phyloP scores from a whole-genome alignment of 2,329 filamentous ascomycete species.

The Pyricularia pennisetigena region DNA sequence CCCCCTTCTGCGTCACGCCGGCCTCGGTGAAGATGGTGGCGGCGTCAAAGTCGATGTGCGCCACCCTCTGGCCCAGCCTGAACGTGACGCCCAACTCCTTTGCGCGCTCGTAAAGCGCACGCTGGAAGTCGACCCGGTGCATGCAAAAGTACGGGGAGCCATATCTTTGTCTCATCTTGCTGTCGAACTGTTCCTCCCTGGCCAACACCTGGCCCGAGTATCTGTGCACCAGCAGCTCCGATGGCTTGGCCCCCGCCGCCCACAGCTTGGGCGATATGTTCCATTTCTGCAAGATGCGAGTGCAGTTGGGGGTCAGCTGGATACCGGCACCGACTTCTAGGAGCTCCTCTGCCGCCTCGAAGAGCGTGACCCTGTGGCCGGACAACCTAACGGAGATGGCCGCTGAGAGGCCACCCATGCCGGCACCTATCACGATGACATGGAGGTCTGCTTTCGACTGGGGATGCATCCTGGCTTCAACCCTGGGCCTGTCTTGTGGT shows the following conservation, averaged over 20 bases:
- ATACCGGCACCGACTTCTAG: conserved; percentile 30
- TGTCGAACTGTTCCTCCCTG: neutral
- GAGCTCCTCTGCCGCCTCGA: conserved; percentile 27
- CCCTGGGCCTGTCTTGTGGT: too few species aligned
- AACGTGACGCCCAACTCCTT: neutral
- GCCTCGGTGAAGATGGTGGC: neutral
- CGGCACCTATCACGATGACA: neutral
- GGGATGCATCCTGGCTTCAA: too few species aligned
- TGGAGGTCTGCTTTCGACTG: neutral
- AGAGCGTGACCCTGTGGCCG: conserved; percentile 1
- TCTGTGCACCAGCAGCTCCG: neutral
- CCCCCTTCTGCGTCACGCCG: conserved; percentile 16
- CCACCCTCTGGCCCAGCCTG: neutral
- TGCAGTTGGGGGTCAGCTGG: conserved; percentile 26
- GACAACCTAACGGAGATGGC: neutral
- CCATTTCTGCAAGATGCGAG: conserved; percentile 19
- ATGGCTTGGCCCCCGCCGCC: neutral
- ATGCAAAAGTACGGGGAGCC: neutral
- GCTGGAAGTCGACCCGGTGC: neutral
- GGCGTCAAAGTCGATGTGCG: neutral
- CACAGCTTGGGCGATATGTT: conserved; percentile 18
- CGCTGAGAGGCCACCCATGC: neutral
- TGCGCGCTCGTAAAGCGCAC: neutral
- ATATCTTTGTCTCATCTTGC: too few species aligned
- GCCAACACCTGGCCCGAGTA: neutral